phyloP scores from a whole-genome alignment of 148 eudicot species.

The Amaranthus hypochondriacus region DNA sequence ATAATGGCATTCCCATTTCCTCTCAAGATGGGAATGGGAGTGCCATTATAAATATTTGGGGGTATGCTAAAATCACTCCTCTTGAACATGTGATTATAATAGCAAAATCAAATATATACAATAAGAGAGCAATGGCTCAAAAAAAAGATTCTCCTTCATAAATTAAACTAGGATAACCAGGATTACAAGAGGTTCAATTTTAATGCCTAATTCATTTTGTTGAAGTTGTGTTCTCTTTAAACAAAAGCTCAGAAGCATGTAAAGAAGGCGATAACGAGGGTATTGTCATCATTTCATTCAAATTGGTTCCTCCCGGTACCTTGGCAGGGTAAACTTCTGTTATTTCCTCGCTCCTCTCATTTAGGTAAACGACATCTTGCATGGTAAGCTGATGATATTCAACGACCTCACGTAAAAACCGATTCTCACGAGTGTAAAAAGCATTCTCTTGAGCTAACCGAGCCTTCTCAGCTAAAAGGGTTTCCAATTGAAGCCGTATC shows the following conservation, averaged over 20 bases:
- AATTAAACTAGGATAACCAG: background rate
- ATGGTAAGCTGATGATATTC: conserved; percentile 88
- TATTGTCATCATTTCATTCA: background rate
- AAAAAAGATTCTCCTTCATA: no score
- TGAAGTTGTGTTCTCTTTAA: background rate
- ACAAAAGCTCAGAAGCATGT: conserved; percentile 11
- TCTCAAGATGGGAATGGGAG: no score
- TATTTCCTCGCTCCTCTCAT: conserved; percentile 73
- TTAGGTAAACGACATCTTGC: conserved; percentile 84
- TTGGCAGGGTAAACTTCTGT: conserved; percentile 70
- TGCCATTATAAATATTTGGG: no score
- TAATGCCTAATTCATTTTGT: background rate
- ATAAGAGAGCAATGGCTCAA: no score
- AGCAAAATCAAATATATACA: no score
- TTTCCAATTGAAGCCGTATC: conserved; percentile 88
- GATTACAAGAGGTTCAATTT: conserved; percentile 9
- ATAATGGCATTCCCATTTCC: no score
- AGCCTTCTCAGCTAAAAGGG: conserved; percentile 81
- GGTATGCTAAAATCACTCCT: no score
- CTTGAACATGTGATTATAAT: no score
- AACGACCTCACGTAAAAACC: conserved; percentile 76
- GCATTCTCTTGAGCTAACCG: conserved; percentile 84
- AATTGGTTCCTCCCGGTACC: conserved; percentile 24
- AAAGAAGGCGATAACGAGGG: conserved; percentile 22
- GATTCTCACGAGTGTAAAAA: conserved; percentile 70